Evolutionary conservation across 1,284 basidiomycete species (phyloP).

Genomic region (Stereum hirsutum): DNA sequence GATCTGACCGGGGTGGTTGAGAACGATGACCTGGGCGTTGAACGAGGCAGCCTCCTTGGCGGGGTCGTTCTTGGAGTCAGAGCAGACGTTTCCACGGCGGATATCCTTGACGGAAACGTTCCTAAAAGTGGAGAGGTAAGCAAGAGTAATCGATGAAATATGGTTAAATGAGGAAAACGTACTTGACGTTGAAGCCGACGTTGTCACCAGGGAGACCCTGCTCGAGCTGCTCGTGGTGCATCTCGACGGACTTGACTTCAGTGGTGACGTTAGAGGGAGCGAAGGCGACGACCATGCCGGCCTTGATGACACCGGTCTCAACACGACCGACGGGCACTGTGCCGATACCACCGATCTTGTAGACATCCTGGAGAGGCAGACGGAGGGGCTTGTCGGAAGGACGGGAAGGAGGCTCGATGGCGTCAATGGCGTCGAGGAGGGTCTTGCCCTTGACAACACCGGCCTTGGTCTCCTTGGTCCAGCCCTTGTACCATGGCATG

Average conservation of each 20-base stretch:
- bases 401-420: constrained; percentile 95
- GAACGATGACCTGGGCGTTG: constrained; percentile 99
- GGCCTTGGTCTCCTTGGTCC: constrained; percentile 92
- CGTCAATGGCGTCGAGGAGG: constrained; percentile 98
- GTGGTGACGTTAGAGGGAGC: constrained; percentile 98
- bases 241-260: constrained; percentile 99
- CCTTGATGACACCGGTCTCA: constrained; percentile 99
- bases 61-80: constrained; percentile 99
- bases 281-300: constrained; percentile 98
- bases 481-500: constrained; percentile 99
- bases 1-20: constrained; percentile 99
- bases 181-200: constrained; percentile 98
- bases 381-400: constrained; percentile 99
- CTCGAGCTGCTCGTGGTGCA: constrained; percentile 99
- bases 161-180: constrained; percentile 18
- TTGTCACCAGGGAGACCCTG: constrained; percentile 98
- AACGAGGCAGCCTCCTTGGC: constrained; percentile 99
- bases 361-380: constrained; percentile 99
- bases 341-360: constrained; percentile 99
- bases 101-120: constrained; percentile 99
- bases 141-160: not conserved
- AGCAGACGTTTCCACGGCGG: constrained; percentile 98
- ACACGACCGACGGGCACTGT: constrained; percentile 99
- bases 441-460: constrained; percentile 97
- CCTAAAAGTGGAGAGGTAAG: constrained; percentile 35